Evolutionary conservation across 257 asterid species (phyloP).

Genomic region (Handroanthus guayacan): DNA sequence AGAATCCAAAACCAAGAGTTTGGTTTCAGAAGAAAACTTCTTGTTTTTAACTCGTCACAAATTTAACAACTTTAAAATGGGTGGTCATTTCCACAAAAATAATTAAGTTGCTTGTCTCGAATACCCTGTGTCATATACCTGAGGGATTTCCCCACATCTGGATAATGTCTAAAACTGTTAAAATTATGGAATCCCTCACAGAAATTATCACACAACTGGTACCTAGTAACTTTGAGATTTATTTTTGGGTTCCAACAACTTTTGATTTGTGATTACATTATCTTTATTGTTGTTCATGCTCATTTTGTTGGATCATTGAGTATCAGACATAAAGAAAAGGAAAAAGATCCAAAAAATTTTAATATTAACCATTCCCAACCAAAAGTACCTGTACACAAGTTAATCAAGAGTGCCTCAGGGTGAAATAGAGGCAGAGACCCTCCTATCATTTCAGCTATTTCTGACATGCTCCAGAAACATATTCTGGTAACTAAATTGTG

Average conservation of each 20-base stretch:
- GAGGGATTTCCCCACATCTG: slow-evolving; percentile 1
- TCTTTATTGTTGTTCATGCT: slow-evolving; percentile 10
- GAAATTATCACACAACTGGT: slow-evolving; percentile 7
- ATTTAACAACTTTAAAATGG: background rate
- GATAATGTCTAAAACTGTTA: slow-evolving; percentile 7
- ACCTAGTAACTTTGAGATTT: slow-evolving; percentile 13
- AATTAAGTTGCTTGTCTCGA: background rate
- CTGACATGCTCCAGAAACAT: slow-evolving; percentile 75
- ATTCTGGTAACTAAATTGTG: slow-evolving; percentile 39
- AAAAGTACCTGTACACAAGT: slow-evolving; percentile 78
- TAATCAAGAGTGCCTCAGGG: slow-evolving; percentile 77
- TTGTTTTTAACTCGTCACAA: background rate
- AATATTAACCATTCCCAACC: slow-evolving; percentile 37
- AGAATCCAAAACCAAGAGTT: background rate
- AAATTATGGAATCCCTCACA: background rate
- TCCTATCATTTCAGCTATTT: slow-evolving; percentile 72
- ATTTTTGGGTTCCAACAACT: slow-evolving; percentile 10
- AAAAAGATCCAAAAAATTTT: background rate
- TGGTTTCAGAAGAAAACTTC: background rate
- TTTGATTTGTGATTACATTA: slow-evolving; percentile 20
- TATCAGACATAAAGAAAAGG: background rate
- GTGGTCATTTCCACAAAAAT: background rate
- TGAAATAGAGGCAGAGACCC: slow-evolving; percentile 83
- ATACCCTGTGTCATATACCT: background rate
- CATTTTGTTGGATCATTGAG: slow-evolving; percentile 19